These are phyloP conservation scores for Babesia ovis DNA, from an alignment of 169 alveolate genomes.

Conservation along the genomic window DNA sequence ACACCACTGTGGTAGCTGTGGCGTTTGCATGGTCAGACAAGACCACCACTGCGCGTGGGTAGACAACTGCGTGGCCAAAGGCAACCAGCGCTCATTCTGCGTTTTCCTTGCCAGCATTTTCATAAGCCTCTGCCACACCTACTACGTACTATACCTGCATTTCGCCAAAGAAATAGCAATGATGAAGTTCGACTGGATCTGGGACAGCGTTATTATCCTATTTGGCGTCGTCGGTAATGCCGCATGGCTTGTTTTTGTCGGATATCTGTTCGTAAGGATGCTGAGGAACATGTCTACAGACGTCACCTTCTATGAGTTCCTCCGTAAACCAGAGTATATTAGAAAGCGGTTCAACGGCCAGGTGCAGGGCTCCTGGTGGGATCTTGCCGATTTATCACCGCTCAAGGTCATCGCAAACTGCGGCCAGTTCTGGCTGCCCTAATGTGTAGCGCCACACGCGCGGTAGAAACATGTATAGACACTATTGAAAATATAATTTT, in stretches of 20 bases:
- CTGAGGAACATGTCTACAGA: slow-evolving; percentile 82
- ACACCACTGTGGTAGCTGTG: slow-evolving; percentile 85
- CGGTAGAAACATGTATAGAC: background rate
- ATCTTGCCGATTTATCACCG: slow-evolving; percentile 29
- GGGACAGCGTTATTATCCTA: slow-evolving; percentile 29
- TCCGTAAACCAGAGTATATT: slow-evolving; percentile 73
- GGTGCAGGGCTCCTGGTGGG: slow-evolving; percentile 63
- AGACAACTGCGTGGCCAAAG: slow-evolving; percentile 91
- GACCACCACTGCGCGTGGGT: slow-evolving; percentile 97
- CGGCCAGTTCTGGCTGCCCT: slow-evolving; percentile 49
- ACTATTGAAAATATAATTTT: slow-evolving; percentile 8
- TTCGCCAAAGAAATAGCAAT: slow-evolving; percentile 10
- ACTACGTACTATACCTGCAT: slow-evolving; percentile 66
- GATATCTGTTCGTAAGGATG: slow-evolving; percentile 79
- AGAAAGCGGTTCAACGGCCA: slow-evolving; percentile 49
- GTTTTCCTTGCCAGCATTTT: slow-evolving; percentile 66
- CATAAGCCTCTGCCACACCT: slow-evolving; percentile 69
- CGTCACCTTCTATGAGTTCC: slow-evolving; percentile 87
- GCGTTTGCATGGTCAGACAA: slow-evolving; percentile 81
- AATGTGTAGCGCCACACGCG: slow-evolving; percentile 5
- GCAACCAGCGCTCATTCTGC: slow-evolving; percentile 75
- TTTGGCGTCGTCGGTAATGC: slow-evolving; percentile 69
- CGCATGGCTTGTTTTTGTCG: slow-evolving; percentile 77
- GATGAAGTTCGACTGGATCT: slow-evolving; percentile 25
- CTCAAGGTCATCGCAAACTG: slow-evolving; percentile 29